Evolutionary conservation across 2,329 filamentous ascomycete genomes (phyloP).

Genomic region (Fusarium pininemorale): DNA sequence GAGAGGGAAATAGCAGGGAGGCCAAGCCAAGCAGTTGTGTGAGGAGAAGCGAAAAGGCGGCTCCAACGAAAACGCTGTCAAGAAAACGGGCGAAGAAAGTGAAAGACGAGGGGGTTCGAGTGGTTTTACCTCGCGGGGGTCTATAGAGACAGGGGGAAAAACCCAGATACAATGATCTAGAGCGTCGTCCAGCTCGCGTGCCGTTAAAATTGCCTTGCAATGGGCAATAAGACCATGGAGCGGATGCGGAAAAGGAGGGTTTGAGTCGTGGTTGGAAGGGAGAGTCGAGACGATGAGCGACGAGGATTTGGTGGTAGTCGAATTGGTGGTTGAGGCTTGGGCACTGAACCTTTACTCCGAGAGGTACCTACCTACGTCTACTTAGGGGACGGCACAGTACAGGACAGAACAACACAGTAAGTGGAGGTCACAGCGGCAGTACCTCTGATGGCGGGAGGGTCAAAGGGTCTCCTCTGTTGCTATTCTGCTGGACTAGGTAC

Average conservation of each 20-base stretch:
- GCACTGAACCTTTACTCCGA: slow-evolving; percentile 44
- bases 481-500: slow-evolving; percentile 27
- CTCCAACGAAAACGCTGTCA: slow-evolving; percentile 31
- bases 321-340: slow-evolving; percentile 51
- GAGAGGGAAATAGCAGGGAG: neutral
- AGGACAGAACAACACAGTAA: neutral
- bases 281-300: slow-evolving; percentile 42
- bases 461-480: slow-evolving; percentile 44
- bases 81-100: slow-evolving; percentile 25
- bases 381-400: neutral
- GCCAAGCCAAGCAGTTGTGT: slow-evolving; percentile 19
- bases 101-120: slow-evolving; percentile 32
- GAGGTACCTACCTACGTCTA: neutral
- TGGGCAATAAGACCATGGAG: slow-evolving; percentile 50
- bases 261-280: slow-evolving; percentile 41
- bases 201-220: slow-evolving; percentile 52
- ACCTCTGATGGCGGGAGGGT: neutral
- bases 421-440: neutral
- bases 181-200: slow-evolving; percentile 49
- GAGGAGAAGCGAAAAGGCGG: slow-evolving; percentile 37
- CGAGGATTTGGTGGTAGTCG: slow-evolving; percentile 42
- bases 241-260: slow-evolving; percentile 38
- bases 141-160: slow-evolving; percentile 30
- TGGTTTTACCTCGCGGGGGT: slow-evolving; percentile 45
- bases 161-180: slow-evolving; percentile 38